phyloP scores from a whole-genome alignment of 169 alveolate genomes.

The Sarcocystis neurona region DNA sequence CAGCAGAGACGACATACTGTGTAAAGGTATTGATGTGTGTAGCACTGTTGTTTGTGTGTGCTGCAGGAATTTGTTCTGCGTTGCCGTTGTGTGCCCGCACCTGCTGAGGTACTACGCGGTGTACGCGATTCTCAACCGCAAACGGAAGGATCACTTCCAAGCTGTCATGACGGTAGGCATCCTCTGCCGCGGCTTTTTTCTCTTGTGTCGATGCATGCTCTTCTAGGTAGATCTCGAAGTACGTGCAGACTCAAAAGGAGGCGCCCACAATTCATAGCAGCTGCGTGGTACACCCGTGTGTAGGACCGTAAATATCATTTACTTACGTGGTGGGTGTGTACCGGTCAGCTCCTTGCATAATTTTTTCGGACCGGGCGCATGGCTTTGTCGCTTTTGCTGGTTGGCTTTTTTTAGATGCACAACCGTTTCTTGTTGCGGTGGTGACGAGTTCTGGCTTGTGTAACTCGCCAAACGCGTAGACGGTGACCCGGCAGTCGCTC shows the following conservation, averaged over 20 bases:
- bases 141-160: constrained; percentile 63
- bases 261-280: no score
- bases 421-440: background rate
- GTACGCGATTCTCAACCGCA: constrained; percentile 59
- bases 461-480: background rate
- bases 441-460: background rate
- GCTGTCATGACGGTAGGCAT: constrained; percentile 55
- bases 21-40: no score
- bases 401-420: background rate
- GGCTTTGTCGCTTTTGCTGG: background rate
- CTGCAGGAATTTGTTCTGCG: constrained; percentile 56
- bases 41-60: background rate
- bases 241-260: no score
- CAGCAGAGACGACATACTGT: no score
- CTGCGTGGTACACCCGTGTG: no score
- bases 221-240: no score
- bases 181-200: background rate
- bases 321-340: no score
- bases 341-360: no score
- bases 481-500: background rate
- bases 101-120: constrained; percentile 67
- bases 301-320: no score
- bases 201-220: background rate
- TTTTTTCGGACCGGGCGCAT: no score
- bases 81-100: constrained; percentile 62